These are phyloP conservation scores for Candida gorgasii DNA, from an alignment of 805 yeast genomes.

Conservation along the genomic window DNA sequence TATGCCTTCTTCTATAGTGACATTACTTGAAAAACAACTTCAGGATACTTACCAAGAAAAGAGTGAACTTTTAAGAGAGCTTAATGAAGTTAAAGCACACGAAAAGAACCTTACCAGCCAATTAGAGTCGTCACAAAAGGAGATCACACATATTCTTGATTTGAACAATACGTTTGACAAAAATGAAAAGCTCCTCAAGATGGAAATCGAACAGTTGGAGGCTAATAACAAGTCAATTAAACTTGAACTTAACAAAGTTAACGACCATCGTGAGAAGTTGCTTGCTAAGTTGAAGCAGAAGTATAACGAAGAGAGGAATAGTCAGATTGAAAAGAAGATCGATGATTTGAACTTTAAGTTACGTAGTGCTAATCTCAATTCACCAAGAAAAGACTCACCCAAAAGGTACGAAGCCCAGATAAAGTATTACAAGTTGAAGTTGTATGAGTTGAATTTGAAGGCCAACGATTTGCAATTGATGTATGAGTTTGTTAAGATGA, in stretches of 20 bases:
- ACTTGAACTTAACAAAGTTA: conserved; percentile 31
- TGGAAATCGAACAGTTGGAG: conserved; percentile 34
- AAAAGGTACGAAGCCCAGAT: conserved; percentile 37
- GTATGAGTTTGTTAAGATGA: conserved; percentile 33
- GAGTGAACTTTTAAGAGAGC: conserved; percentile 25
- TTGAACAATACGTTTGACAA: conserved; percentile 29
- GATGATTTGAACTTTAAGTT: conserved; percentile 27
- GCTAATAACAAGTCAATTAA: conserved; percentile 25
- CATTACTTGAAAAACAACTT: conserved; percentile 34
- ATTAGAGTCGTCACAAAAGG: conserved; percentile 22
- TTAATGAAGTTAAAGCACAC: conserved; percentile 3
- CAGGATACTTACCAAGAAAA: conserved; percentile 29
- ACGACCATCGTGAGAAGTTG: conserved; percentile 30
- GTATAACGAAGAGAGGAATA: not conserved
- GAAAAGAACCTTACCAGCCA: conserved; percentile 20
- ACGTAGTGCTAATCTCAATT: conserved; percentile 21
- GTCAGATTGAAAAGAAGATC: conserved; percentile 20
- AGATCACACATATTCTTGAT: conserved; percentile 27
- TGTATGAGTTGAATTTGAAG: conserved; percentile 42
- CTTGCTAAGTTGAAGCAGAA: conserved; percentile 25
- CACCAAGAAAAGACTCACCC: not conserved
- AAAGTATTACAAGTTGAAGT: conserved; percentile 47
- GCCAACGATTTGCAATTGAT: conserved; percentile 36
- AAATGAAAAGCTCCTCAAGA: conserved; percentile 25
- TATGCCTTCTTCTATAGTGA: conserved; percentile 18